Evolutionary conservation across 140 eudicot genomes (phyloP).

Genomic region (Anethum foeniculum): DNA sequence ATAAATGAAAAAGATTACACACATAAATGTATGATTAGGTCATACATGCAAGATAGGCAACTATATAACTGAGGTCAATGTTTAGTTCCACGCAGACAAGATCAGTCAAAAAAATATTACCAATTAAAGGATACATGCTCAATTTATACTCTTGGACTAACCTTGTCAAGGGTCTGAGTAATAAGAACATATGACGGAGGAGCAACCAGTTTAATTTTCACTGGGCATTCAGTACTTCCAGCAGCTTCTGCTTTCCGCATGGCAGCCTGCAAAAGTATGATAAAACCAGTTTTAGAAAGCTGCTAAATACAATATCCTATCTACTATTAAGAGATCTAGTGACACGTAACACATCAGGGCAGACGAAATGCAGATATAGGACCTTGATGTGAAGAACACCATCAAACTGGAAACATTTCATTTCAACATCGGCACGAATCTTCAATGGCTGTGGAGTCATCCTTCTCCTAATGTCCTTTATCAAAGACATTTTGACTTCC

Average conservation of each 20-base stretch:
- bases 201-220: slow-evolving; percentile 59
- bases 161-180: slow-evolving; percentile 77
- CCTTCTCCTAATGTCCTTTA: slow-evolving; percentile 54
- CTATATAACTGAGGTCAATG: not conserved
- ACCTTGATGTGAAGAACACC: slow-evolving; percentile 77
- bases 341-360: not conserved
- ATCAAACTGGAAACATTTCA: slow-evolving; percentile 66
- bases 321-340: not conserved
- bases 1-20: not conserved
- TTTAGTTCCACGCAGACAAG: not conserved
- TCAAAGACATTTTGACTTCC: slow-evolving; percentile 51
- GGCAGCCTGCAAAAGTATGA: slow-evolving; percentile 35
- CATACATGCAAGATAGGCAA: not conserved
- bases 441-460: slow-evolving; percentile 73
- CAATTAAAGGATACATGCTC: not conserved
- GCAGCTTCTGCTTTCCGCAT: slow-evolving; percentile 84
- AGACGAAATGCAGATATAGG: not conserved
- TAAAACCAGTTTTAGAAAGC: slow-evolving; percentile 5
- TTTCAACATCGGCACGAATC: slow-evolving; percentile 66
- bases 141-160: slow-evolving; percentile 11
- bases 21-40: not conserved
- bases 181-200: slow-evolving; percentile 69
- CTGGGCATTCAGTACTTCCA: slow-evolving; percentile 64
- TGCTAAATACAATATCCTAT: not conserved
- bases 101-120: not conserved